A percentile compares a stretch with the other conserved stretches of the same genome.
These are phyloP conservation scores for Globisporangium megalacanthum DNA, from an alignment of 352 stramenopile genomes.

Conservation along the genomic window DNA sequence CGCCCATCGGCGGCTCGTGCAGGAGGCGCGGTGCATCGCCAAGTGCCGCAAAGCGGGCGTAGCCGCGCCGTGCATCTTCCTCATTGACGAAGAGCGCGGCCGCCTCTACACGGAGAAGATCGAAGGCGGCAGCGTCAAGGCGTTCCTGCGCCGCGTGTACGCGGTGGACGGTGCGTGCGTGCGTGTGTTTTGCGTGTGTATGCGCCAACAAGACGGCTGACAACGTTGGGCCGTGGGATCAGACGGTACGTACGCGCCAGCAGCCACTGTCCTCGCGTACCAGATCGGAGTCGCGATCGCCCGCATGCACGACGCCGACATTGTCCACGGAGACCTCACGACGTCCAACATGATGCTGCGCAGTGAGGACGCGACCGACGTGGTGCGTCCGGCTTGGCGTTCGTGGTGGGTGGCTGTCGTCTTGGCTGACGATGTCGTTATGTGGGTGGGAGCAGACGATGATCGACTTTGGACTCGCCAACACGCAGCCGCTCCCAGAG, in stretches of 20 bases:
- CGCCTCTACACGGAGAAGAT: slow-evolving; percentile 74
- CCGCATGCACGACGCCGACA: slow-evolving; percentile 89
- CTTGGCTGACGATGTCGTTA: not conserved
- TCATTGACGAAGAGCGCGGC: slow-evolving; percentile 71
- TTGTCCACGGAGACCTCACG: slow-evolving; percentile 92
- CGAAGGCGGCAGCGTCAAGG: slow-evolving; percentile 60
- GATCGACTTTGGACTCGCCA: slow-evolving; percentile 84
- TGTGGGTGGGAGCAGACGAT: slow-evolving; percentile 41
- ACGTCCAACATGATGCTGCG: slow-evolving; percentile 93
- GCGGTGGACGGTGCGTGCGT: slow-evolving; percentile 28
- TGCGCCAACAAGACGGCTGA: not conserved
- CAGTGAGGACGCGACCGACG: slow-evolving; percentile 50
- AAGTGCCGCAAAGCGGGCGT: slow-evolving; percentile 75
- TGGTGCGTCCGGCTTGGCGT: slow-evolving; percentile 27
- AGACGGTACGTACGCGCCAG: slow-evolving; percentile 24
- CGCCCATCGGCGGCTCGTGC: slow-evolving; percentile 69
- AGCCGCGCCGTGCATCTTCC: slow-evolving; percentile 65
- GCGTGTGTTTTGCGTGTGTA: not conserved
- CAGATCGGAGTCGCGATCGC: slow-evolving; percentile 86
- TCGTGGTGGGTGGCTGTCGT: too few species aligned
- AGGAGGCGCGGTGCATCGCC: slow-evolving; percentile 78
- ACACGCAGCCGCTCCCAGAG: slow-evolving; percentile 78
- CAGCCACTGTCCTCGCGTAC: slow-evolving; percentile 54
- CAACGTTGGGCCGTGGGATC: too few species aligned
- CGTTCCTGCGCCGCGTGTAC: slow-evolving; percentile 53